Evolutionary conservation across 495 filamentous ascomycete genomes (phyloP).

Genomic region (Halenospora varia): DNA sequence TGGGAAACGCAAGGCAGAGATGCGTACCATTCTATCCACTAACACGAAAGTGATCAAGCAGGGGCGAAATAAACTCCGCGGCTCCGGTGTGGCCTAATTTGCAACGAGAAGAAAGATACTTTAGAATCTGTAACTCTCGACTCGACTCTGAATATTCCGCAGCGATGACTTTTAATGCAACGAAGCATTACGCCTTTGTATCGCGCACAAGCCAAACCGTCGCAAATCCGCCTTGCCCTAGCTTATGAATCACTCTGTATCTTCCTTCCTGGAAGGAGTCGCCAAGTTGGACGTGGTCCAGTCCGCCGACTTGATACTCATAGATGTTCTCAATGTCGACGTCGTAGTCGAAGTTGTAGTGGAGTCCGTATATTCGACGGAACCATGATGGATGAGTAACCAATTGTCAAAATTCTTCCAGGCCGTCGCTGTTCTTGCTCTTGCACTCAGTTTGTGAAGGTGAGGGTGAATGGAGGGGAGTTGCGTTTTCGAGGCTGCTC

Average conservation of each 20-base stretch:
- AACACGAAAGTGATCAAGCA: background rate
- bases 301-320: conserved; percentile 28
- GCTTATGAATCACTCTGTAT: conserved; percentile 38
- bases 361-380: background rate
- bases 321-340: background rate
- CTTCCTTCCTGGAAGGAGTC: conserved; percentile 30
- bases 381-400: background rate
- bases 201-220: conserved; percentile 43
- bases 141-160: background rate
- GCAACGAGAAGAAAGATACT: background rate
- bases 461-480: no score
- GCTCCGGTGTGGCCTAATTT: background rate
- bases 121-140: background rate
- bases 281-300: conserved; percentile 36
- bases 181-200: background rate
- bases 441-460: no score
- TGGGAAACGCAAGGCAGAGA: background rate
- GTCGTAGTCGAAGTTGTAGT: no score
- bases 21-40: background rate
- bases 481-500: no score
- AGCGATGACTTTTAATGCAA: background rate
- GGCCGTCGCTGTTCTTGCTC: no score
- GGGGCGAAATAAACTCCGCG: background rate
- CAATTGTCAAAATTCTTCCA: no score
- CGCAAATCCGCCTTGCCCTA: conserved; percentile 39